Evolutionary conservation across 1,284 basidiomycete species (phyloP), one percentile per base, ranked within the genome.

Genomic region (Sanghuangporus sanghuang): DNA sequence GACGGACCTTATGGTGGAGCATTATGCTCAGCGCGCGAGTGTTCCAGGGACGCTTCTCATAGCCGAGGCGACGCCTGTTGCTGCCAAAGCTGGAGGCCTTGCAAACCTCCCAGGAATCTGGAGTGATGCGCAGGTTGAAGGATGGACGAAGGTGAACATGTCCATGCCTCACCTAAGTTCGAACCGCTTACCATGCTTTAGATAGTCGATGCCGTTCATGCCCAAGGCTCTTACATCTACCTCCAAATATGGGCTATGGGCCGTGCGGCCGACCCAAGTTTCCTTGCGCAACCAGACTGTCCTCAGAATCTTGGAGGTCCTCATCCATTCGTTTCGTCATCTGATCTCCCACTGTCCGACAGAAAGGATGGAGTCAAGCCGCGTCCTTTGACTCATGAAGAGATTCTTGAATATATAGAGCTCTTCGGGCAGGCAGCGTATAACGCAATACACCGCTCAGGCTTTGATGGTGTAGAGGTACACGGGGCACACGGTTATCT

Each of bases 211-310:
- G 74, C 71, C 9, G 78, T 81, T 0, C 83, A 84, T 68, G 73
- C 72, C 1, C 78, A 81, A 58, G 78, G 74, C 5, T 79, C 76
- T 0, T 73, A 70, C 68, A 80, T 85, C 64, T 82, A 74, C 69
- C 35, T 74, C 3, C 83, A 86, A 68, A 71, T 84, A 0, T 82
- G 81, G 82, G 79, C 81, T 0, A 70, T 81, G 27, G 83, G 81
- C 3, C 73, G 81, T 16, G 72, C 75, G 1, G 78, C 78, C 2
- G 63, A 73, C 6, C 69, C 71, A 0, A 62, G 68, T 0, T 65
- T 77, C 4, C 74, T 79, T 6, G 64, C 64, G 8, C 64, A 69
- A 32, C 67, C 72, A 6, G 12, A 64, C 38, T 48, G 14, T 38
- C 32, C 38, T 9, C 6, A 50, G 39, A 60, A 65, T 32, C 63